Conservation (phyloP, 1,284 basidiomycete species). For the Mycocalia duriaeana region DNA sequence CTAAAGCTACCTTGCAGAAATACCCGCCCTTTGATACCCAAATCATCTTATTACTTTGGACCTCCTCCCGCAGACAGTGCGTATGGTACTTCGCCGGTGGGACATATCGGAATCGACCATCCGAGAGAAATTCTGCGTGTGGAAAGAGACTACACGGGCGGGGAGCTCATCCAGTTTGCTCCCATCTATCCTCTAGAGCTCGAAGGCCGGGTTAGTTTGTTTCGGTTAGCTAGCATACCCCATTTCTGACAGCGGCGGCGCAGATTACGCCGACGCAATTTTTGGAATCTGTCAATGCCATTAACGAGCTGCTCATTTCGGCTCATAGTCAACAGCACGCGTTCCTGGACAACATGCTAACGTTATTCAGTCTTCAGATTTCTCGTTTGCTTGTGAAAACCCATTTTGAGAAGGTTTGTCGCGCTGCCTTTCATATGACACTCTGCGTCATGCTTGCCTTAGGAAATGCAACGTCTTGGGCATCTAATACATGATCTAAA, state of each 20-base stretch:
- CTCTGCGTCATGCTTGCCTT: constrained; percentile 4
- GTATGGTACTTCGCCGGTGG: constrained; percentile 71
- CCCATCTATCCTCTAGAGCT: constrained; percentile 79
- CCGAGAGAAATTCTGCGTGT: constrained; percentile 82
- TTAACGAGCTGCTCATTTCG: constrained; percentile 78
- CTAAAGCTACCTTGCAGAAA: constrained; percentile 18
- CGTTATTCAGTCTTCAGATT: constrained; percentile 73
- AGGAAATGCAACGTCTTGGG: constrained; percentile 77
- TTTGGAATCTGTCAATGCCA: constrained; percentile 76
- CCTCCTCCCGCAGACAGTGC: constrained; percentile 69
- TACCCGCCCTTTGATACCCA: constrained; percentile 54
- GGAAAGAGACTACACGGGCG: constrained; percentile 78
- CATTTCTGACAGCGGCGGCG: constrained; percentile 2
- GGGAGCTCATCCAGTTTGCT: constrained; percentile 77
- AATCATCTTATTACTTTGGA: constrained; percentile 80
- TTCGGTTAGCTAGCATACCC: neutral
- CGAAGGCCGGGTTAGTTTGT: constrained; percentile 66
- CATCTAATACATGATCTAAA: constrained; percentile 63
- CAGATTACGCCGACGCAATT: constrained; percentile 82
- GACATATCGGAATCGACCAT: constrained; percentile 75
- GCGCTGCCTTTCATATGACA: constrained; percentile 1
- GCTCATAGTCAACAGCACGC: constrained; percentile 67
- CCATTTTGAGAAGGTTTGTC: constrained; percentile 72
- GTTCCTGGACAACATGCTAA: constrained; percentile 62
- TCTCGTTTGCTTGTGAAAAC: constrained; percentile 56